Conservation (phyloP, 1,139 yeast genomes). For the Spathaspora sp. region DNA sequence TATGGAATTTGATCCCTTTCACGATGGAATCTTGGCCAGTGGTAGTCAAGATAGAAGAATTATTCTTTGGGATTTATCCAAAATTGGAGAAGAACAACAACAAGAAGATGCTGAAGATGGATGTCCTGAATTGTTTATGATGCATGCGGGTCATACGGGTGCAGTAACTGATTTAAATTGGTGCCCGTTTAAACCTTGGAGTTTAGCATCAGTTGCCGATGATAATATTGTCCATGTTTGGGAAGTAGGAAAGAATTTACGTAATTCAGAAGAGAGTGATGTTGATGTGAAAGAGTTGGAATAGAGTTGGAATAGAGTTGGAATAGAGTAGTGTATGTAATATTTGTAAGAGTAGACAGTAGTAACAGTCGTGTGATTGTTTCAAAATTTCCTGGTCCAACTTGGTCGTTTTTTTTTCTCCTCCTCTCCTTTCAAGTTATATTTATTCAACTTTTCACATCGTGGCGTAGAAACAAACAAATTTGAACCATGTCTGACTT, state of each 20-base stretch:
- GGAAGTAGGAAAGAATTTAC: constrained; percentile 59
- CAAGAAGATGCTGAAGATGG: constrained; percentile 82
- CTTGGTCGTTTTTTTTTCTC: not conserved
- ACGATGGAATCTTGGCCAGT: constrained; percentile 71
- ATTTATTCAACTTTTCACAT: not conserved
- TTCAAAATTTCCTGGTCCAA: not conserved
- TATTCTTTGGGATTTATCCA: constrained; percentile 70
- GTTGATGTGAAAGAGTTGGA: constrained; percentile 13
- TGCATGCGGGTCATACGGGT: constrained; percentile 86
- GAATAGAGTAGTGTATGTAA: not conserved
- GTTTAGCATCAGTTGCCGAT: constrained; percentile 70
- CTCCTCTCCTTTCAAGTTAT: not conserved
- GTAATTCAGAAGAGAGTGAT: constrained; percentile 31
- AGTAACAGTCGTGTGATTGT: not conserved
- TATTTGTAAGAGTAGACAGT: not conserved
- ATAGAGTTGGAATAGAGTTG: constrained; percentile 1
- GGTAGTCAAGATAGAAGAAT: constrained; percentile 73
- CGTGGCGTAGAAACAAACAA: not conserved
- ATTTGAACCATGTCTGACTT: constrained; percentile 33
- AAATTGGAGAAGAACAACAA: constrained; percentile 76
- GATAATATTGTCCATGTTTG: constrained; percentile 78
- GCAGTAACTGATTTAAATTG: constrained; percentile 71
- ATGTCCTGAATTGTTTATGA: constrained; percentile 77
- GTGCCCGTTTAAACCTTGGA: constrained; percentile 71
- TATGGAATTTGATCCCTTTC: constrained; percentile 69